These are phyloP conservation scores for Tricholoma terreum DNA, from an alignment of 768 basidiomycete species.

Conservation along the genomic window DNA sequence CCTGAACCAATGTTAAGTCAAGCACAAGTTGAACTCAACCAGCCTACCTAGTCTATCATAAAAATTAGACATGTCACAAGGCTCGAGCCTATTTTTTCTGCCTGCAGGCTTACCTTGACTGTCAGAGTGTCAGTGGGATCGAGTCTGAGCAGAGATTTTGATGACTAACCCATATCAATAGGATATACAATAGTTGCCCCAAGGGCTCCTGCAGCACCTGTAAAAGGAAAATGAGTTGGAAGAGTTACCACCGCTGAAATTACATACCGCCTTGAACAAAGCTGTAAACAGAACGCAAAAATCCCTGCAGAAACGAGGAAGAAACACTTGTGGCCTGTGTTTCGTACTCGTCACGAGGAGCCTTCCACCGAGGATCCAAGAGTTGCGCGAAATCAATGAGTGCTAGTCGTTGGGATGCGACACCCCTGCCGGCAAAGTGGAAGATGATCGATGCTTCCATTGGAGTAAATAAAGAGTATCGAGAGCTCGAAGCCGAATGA, in stretches of 20 bases:
- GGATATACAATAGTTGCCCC: slow-evolving; percentile 99
- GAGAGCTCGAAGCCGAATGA: slow-evolving; percentile 78
- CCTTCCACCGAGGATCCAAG: slow-evolving; percentile 85
- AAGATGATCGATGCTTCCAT: slow-evolving; percentile 99
- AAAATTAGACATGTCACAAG: not conserved
- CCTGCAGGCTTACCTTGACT: slow-evolving; percentile 65
- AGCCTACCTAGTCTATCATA: slow-evolving; percentile 55
- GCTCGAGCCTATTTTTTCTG: not conserved
- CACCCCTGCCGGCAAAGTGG: slow-evolving; percentile 91
- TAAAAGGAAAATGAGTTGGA: slow-evolving; percentile 14
- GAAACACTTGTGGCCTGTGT: slow-evolving; percentile 25
- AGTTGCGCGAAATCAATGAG: slow-evolving; percentile 91
- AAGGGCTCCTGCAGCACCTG: slow-evolving; percentile 87
- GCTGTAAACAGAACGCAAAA: slow-evolving; percentile 76
- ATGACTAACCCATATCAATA: slow-evolving; percentile 79
- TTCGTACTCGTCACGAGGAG: slow-evolving; percentile 57
- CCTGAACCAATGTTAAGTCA: slow-evolving; percentile 34
- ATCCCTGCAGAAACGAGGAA: slow-evolving; percentile 47
- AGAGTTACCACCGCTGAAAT: not conserved
- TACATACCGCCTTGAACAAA: slow-evolving; percentile 78
- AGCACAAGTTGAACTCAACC: not conserved
- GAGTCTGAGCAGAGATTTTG: not conserved
- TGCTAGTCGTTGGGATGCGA: slow-evolving; percentile 65
- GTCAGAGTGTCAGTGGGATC: slow-evolving; percentile 12
- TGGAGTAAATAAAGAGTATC: slow-evolving; percentile 94